These are phyloP conservation scores for Salvia sclarea DNA, from an alignment of 305 asterid genomes.

Conservation along the genomic window DNA sequence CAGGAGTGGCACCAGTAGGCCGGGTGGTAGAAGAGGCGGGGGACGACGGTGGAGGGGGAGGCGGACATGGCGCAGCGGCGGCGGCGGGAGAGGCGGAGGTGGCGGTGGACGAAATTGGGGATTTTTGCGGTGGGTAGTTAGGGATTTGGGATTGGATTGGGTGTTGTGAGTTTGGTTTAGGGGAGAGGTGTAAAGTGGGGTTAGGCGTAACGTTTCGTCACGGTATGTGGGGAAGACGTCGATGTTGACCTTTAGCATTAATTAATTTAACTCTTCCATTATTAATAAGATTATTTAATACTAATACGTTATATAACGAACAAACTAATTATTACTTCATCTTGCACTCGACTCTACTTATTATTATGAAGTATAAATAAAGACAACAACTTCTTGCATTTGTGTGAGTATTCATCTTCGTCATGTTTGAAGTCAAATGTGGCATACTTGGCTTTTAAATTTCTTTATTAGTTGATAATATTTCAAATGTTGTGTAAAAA, in stretches of 20 bases:
- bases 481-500: no score
- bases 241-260: slow-evolving; percentile 25
- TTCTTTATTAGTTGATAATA: no score
- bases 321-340: neutral
- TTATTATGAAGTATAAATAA: no score
- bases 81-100: slow-evolving; percentile 31
- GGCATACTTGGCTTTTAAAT: no score
- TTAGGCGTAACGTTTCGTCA: slow-evolving; percentile 26
- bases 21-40: slow-evolving; percentile 63
- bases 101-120: slow-evolving; percentile 31
- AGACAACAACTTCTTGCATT: no score
- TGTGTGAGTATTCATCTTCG: no score
- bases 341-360: no score
- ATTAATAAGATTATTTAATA: no score
- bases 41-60: slow-evolving; percentile 43
- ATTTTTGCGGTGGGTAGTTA: slow-evolving; percentile 26
- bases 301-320: no score
- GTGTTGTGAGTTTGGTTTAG: slow-evolving; percentile 22
- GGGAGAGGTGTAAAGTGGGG: slow-evolving; percentile 27
- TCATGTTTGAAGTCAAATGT: no score
- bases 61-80: slow-evolving; percentile 40
- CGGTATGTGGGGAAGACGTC: slow-evolving; percentile 27
- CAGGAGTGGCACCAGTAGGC: slow-evolving; percentile 92
- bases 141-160: slow-evolving; percentile 30
- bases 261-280: neutral